These are phyloP conservation scores for Cruciata laevipes DNA, from an alignment of 257 asterid genomes.

Conservation along the genomic window DNA sequence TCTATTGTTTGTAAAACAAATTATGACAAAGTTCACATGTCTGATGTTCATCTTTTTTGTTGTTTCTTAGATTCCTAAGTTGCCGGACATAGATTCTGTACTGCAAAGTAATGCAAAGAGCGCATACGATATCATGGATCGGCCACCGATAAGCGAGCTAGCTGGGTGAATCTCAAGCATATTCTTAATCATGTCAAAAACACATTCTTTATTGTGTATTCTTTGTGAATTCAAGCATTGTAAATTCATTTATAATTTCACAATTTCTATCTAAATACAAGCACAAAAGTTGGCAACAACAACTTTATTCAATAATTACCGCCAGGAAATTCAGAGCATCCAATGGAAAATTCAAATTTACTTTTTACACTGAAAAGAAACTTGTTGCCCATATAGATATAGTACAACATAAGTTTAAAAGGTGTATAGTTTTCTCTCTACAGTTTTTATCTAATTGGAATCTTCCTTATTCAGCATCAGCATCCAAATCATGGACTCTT, in stretches of 20 bases:
- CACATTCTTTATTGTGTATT: no score
- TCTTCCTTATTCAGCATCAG: slow-evolving; percentile 12
- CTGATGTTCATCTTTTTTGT: not conserved
- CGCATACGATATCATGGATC: slow-evolving; percentile 88
- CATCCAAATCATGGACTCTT: not conserved
- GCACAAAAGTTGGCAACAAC: not conserved
- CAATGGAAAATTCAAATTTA: not conserved
- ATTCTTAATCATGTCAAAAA: no score
- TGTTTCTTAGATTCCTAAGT: slow-evolving; percentile 67
- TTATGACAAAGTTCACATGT: not conserved
- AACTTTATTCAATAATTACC: no score
- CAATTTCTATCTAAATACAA: no score
- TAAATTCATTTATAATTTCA: no score
- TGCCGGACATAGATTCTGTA: slow-evolving; percentile 74
- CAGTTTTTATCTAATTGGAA: not conserved
- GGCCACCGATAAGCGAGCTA: slow-evolving; percentile 91
- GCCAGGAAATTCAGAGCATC: not conserved
- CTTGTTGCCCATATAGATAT: not conserved
- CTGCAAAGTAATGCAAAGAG: slow-evolving; percentile 81
- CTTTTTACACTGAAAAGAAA: not conserved
- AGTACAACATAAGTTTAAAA: slow-evolving; percentile 3
- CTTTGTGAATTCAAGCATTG: no score
- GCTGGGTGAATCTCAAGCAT: slow-evolving; percentile 37
- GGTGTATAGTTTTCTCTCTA: slow-evolving; percentile 5
- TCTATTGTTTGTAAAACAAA: not conserved